Evolutionary conservation across 768 basidiomycete genomes (phyloP).

Genomic region (Suillus decipiens): DNA sequence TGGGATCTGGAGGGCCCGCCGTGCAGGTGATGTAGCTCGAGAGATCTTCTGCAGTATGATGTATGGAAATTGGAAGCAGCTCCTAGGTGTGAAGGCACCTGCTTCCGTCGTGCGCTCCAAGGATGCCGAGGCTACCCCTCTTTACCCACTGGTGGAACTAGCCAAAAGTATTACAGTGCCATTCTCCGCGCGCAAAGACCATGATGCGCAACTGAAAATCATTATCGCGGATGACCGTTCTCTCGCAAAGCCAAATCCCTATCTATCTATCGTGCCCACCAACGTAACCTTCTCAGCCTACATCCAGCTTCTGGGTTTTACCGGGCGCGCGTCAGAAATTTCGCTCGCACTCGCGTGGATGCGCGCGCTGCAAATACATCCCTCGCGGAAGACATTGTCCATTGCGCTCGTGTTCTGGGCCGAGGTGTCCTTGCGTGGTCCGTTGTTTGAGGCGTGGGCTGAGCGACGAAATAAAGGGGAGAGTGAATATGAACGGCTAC

Average conservation of each 20-base stretch:
- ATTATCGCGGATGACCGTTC: background rate
- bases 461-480: slow-evolving; percentile 34
- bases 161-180: slow-evolving; percentile 27
- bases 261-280: slow-evolving; percentile 48
- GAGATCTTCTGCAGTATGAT: slow-evolving; percentile 57
- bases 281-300: slow-evolving; percentile 57
- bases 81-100: slow-evolving; percentile 38
- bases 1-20: slow-evolving; percentile 47
- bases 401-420: slow-evolving; percentile 69
- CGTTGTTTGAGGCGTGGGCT: slow-evolving; percentile 52
- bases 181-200: slow-evolving; percentile 7
- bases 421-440: slow-evolving; percentile 65
- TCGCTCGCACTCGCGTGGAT: slow-evolving; percentile 75
- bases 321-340: slow-evolving; percentile 55
- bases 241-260: slow-evolving; percentile 19
- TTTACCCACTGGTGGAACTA: slow-evolving; percentile 31
- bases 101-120: slow-evolving; percentile 35
- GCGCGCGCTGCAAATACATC: slow-evolving; percentile 54
- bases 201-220: background rate
- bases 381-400: slow-evolving; percentile 57
- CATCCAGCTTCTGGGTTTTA: slow-evolving; percentile 59
- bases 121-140: slow-evolving; percentile 20
- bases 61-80: slow-evolving; percentile 55
- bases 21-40: slow-evolving; percentile 50
- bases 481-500: slow-evolving; percentile 46